Evolutionary conservation across 2,329 filamentous ascomycete species (phyloP).

Genomic region (Colletotrichum sp.): DNA sequence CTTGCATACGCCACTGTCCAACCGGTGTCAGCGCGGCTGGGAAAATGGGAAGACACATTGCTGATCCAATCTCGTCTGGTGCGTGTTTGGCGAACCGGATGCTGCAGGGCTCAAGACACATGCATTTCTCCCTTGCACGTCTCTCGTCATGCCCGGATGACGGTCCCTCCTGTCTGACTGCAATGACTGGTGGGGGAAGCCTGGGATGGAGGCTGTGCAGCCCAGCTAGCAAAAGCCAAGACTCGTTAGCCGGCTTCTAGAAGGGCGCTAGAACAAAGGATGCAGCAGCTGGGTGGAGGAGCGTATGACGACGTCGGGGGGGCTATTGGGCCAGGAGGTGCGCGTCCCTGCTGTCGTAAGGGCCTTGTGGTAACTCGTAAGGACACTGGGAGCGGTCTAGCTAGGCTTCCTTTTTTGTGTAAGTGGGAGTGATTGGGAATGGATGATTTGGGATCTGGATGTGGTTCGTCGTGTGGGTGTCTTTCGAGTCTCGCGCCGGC

Average conservation of each 20-base stretch:
- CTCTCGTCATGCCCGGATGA: conserved; percentile 8
- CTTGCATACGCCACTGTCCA: not conserved
- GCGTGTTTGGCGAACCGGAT: not conserved
- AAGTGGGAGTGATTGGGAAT: not conserved
- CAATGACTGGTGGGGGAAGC: not conserved
- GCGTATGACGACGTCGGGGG: not conserved
- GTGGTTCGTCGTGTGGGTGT: not conserved
- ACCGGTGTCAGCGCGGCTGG: not conserved
- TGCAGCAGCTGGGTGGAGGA: not conserved
- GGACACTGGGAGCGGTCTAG: not conserved
- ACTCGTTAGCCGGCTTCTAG: conserved; percentile 9
- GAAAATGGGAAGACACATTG: not conserved
- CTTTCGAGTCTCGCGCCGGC: not conserved
- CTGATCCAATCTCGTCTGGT: not conserved
- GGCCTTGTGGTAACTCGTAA: not conserved
- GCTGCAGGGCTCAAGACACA: not conserved
- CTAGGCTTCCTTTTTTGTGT: not conserved
- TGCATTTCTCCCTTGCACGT: not conserved
- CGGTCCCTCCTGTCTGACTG: not conserved
- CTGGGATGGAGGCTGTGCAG: not conserved
- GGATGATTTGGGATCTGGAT: not conserved
- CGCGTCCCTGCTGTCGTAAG: not conserved
- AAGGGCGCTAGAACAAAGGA: conserved; percentile 23
- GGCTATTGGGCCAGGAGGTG: not conserved
- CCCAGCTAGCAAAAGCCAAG: not conserved